Evolutionary conservation across 306 rosid species (phyloP).

Genomic region (Cicer pinnatifidum): DNA sequence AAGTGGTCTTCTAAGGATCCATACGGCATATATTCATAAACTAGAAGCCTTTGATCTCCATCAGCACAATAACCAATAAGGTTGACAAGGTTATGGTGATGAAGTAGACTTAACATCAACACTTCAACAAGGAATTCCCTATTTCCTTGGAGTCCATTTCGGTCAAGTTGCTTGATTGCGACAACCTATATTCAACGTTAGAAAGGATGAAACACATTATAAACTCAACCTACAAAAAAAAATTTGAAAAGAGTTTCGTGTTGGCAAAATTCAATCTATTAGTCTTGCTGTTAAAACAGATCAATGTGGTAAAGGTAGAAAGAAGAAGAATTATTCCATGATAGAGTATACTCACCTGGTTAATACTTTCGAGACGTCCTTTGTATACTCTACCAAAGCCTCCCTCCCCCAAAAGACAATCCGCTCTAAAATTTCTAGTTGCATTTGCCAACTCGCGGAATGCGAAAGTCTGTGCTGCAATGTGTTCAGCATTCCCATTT

Average conservation of each 20-base stretch:
- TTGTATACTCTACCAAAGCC: conserved; percentile 94
- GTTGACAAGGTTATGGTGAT: conserved; percentile 91
- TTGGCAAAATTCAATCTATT: conserved; percentile 15
- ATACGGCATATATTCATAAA: conserved; percentile 89
- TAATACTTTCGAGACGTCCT: conserved; percentile 73
- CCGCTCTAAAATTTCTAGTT: conserved; percentile 83
- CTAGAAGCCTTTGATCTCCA: conserved; percentile 97
- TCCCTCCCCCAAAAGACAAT: conserved; percentile 85
- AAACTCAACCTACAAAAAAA: conserved; percentile 30
- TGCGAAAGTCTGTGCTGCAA: conserved; percentile 83
- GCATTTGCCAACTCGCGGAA: conserved; percentile 92
- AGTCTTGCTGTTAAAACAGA: neutral
- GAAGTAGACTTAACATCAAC: conserved; percentile 92
- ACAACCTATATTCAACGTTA: conserved; percentile 65
- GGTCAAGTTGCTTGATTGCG: conserved; percentile 98
- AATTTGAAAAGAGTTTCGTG: neutral
- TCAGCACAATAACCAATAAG: conserved; percentile 97
- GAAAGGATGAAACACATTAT: conserved; percentile 39
- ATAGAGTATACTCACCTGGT: conserved; percentile 61
- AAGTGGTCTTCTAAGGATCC: conserved; percentile 93
- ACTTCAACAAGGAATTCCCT: conserved; percentile 96
- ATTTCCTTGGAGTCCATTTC: conserved; percentile 93
- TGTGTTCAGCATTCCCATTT: conserved; percentile 70
- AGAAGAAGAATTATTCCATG: conserved; percentile 11
- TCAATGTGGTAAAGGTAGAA: no score